These are phyloP conservation scores for Apophysomyces sp. DNA, from an alignment of 371 early-diverging fungal genomes.

Conservation along the genomic window DNA sequence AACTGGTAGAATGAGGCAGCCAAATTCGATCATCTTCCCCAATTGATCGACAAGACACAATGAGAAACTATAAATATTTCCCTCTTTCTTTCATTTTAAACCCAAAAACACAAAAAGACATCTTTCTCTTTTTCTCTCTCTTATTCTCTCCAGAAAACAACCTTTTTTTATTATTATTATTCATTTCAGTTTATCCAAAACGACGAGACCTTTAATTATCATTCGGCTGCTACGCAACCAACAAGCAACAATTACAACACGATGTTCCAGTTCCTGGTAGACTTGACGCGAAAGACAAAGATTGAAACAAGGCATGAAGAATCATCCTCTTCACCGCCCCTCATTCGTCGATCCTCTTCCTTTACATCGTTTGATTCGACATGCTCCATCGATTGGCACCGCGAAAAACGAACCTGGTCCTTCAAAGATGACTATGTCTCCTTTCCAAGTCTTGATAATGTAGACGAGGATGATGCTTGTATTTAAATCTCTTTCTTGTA, in stretches of 20 bases:
- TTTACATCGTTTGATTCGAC: conserved; percentile 8
- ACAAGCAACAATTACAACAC: not conserved
- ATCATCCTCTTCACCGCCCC: not conserved
- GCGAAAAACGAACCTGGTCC: conserved; percentile 21
- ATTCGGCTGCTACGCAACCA: not conserved
- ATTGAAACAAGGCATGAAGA: conserved; percentile 2
- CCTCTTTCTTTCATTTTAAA: too few relatives aligned
- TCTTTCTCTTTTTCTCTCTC: not conserved
- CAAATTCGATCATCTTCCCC: too few relatives aligned
- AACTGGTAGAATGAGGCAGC: too few relatives aligned
- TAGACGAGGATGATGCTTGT: conserved; percentile 1
- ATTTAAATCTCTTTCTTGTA: not conserved
- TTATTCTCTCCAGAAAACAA: not conserved
- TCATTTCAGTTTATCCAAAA: not conserved
- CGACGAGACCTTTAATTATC: not conserved
- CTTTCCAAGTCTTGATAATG: conserved; percentile 23
- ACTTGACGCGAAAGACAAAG: conserved; percentile 21
- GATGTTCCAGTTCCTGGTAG: conserved; percentile 23
- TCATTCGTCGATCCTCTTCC: not conserved
- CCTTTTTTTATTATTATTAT: not conserved
- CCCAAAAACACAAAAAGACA: not conserved
- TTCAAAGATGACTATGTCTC: conserved; percentile 35
- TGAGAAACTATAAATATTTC: not conserved
- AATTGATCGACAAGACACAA: not conserved
- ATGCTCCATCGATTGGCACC: conserved; percentile 20